Conservation (phyloP, 768 basidiomycete genomes). For the Cubamyces lactineus region DNA sequence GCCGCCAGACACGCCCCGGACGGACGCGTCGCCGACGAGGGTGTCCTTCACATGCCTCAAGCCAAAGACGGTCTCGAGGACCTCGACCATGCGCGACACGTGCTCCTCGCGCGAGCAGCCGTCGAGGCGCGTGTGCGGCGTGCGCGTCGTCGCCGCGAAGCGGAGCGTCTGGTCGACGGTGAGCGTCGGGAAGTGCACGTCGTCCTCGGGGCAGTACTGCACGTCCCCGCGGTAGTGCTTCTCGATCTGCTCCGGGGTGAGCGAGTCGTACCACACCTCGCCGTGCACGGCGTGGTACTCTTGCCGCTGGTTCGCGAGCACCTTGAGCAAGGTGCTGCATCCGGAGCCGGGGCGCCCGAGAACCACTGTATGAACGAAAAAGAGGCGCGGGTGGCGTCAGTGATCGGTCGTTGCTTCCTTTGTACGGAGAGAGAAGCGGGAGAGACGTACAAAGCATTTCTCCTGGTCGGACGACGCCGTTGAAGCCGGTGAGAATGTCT, state of each 20-base stretch:
- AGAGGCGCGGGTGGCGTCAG: not conserved
- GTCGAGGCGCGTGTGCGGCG: conserved; percentile 56
- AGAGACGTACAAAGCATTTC: conserved; percentile 67
- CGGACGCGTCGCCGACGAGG: conserved; percentile 74
- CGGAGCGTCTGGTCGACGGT: conserved; percentile 77
- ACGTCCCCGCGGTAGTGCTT: conserved; percentile 79
- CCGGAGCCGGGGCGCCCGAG: conserved; percentile 86
- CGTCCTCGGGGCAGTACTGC: conserved; percentile 82
- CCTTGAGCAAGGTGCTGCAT: conserved; percentile 83
- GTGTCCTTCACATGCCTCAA: conserved; percentile 73
- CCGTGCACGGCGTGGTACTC: conserved; percentile 73
- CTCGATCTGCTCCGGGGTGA: conserved; percentile 64
- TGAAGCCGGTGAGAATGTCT: conserved; percentile 55
- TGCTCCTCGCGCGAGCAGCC: conserved; percentile 48
- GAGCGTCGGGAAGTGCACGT: conserved; percentile 83
- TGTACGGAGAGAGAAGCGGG: not conserved
- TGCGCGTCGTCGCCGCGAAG: conserved; percentile 70
- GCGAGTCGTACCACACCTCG: conserved; percentile 74
- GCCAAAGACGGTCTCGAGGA: conserved; percentile 72
- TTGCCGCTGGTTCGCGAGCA: conserved; percentile 72
- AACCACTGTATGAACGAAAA: conserved; percentile 54
- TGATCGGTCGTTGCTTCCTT: not conserved
- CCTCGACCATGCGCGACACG: conserved; percentile 49
- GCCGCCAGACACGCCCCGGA: conserved; percentile 76
- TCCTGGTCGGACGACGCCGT: conserved; percentile 60